These are phyloP conservation scores for Leccinum broughii DNA, from an alignment of 768 basidiomycete genomes.

Conservation along the genomic window DNA sequence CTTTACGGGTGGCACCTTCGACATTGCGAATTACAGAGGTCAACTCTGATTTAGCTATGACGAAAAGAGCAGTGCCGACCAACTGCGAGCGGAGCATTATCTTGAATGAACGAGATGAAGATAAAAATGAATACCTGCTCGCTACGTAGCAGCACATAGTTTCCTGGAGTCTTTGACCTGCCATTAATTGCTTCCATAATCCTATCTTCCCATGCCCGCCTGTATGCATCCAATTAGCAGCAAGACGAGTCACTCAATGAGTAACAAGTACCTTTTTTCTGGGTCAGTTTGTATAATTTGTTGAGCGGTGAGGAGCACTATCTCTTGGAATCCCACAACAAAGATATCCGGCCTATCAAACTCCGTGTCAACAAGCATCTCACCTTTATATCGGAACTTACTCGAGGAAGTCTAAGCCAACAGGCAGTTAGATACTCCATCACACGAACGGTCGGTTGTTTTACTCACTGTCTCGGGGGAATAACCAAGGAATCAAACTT, in stretches of 20 bases:
- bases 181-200: conserved; percentile 78
- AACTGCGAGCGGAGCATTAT: conserved; percentile 50
- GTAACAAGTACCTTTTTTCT: conserved; percentile 70
- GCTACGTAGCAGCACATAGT: conserved; percentile 86
- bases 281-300: conserved; percentile 97
- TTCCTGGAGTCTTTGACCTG: conserved; percentile 62
- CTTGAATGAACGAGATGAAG: background rate
- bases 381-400: conserved; percentile 9
- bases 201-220: conserved; percentile 83
- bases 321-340: conserved; percentile 92
- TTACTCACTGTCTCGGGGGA: conserved; percentile 72
- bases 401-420: conserved; percentile 19
- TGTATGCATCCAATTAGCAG: conserved; percentile 32
- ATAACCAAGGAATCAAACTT: conserved; percentile 86
- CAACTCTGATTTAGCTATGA: conserved; percentile 78
- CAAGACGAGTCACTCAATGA: background rate
- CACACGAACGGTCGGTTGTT: background rate
- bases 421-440: conserved; percentile 2
- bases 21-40: conserved; percentile 85
- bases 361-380: conserved; percentile 27
- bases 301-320: conserved; percentile 96
- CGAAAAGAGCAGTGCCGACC: conserved; percentile 90
- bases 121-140: conserved; percentile 65
- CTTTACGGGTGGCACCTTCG: conserved; percentile 90
- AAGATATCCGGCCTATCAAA: conserved; percentile 78